Conservation (phyloP, 1,284 basidiomycete species). For the Ganoderma resinaceum region DNA sequence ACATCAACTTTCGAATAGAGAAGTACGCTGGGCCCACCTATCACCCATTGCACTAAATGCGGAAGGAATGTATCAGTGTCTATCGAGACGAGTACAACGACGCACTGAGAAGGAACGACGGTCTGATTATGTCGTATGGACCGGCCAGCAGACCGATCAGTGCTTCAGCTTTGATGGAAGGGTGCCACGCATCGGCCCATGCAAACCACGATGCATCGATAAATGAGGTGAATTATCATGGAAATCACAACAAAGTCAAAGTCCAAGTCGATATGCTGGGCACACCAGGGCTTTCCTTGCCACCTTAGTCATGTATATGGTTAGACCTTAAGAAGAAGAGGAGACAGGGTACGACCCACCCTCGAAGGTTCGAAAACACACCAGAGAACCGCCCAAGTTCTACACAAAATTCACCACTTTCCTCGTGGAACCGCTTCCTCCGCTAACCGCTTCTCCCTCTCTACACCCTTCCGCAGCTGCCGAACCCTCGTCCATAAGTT, state of each 20-base stretch:
- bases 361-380: too few species aligned
- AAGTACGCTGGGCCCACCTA: neutral
- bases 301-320: neutral
- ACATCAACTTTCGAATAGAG: neutral
- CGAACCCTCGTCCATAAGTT: slow-evolving; percentile 7
- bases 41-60: neutral
- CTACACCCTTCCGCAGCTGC: slow-evolving; percentile 14
- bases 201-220: neutral
- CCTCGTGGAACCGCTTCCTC: slow-evolving; percentile 19
- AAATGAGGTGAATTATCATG: neutral
- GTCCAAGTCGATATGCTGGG: neutral
- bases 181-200: neutral
- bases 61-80: neutral
- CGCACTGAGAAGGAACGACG: neutral
- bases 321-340: too few species aligned
- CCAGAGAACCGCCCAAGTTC: too few species aligned
- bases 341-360: too few species aligned
- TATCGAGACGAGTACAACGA: neutral
- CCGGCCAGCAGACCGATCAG: neutral
- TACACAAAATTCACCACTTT: slow-evolving; percentile 1
- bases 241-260: neutral
- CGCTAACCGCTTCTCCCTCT: slow-evolving; percentile 18
- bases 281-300: too few species aligned
- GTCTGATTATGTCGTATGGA: neutral
- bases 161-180: neutral